Percentiles rank a stretch among this genome's conserved stretches.
Evolutionary conservation across 805 yeast genomes (phyloP).

Genomic region (Kuraishia piskuri): DNA sequence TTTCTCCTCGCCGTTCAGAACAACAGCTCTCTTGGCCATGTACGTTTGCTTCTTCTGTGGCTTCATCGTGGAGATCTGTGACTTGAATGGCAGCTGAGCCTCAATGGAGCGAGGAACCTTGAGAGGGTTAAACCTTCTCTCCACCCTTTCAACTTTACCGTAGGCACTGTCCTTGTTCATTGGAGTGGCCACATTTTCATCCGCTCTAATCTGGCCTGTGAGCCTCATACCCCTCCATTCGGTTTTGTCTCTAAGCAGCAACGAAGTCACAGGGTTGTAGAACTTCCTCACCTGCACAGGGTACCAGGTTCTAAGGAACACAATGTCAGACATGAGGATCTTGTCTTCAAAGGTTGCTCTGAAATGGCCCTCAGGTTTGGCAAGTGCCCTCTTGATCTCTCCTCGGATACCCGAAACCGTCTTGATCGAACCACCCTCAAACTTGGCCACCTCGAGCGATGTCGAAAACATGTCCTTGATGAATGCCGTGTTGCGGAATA

Average conservation of each 20-base stretch:
- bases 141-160: slow-evolving; percentile 71
- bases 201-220: slow-evolving; percentile 90
- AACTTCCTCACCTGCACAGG: slow-evolving; percentile 86
- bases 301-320: slow-evolving; percentile 92
- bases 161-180: slow-evolving; percentile 39
- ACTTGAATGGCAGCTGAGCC: slow-evolving; percentile 78
- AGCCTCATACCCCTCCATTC: slow-evolving; percentile 96
- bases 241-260: slow-evolving; percentile 63
- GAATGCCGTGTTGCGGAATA: slow-evolving; percentile 93
- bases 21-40: slow-evolving; percentile 86
- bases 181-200: slow-evolving; percentile 56
- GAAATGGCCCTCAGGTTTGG: slow-evolving; percentile 91
- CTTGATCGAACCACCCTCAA: slow-evolving; percentile 95
- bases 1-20: slow-evolving; percentile 86
- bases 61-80: slow-evolving; percentile 83
- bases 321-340: slow-evolving; percentile 80
- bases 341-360: slow-evolving; percentile 98
- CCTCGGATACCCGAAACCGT: slow-evolving; percentile 98
- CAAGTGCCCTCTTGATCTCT: slow-evolving; percentile 89
- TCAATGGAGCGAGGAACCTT: slow-evolving; percentile 77
- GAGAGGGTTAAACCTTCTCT: slow-evolving; percentile 80
- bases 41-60: slow-evolving; percentile 82
- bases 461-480: slow-evolving; percentile 94
- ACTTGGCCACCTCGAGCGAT: slow-evolving; percentile 90
- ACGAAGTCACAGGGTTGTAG: slow-evolving; percentile 93